These are phyloP conservation scores for Bruguiera parviflora DNA, from an alignment of 345 rosid species.

Conservation along the genomic window DNA sequence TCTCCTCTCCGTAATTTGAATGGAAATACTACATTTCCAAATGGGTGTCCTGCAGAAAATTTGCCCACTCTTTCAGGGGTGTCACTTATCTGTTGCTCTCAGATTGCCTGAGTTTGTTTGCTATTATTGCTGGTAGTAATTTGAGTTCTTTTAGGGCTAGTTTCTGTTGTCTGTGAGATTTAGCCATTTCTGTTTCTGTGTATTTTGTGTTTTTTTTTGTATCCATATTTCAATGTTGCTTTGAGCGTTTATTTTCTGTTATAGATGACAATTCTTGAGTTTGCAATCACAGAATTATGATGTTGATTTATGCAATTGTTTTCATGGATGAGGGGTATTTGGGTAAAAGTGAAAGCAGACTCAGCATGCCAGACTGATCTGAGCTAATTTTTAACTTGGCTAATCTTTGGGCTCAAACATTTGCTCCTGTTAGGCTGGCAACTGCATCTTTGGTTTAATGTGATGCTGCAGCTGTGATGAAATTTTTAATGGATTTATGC, in stretches of 20 bases:
- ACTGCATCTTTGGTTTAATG: slow-evolving; percentile 1
- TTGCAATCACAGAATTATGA: no score
- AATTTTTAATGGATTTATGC: no score
- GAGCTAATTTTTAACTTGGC: no score
- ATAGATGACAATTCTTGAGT: no score
- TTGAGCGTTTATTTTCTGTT: no score
- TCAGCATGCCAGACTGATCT: no score
- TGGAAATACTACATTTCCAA: neutral
- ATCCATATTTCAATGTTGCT: no score
- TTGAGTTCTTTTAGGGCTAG: neutral
- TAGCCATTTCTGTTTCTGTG: no score
- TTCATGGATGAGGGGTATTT: neutral
- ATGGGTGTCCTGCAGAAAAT: neutral
- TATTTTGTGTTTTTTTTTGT: no score
- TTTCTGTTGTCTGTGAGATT: neutral
- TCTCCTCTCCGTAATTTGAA: neutral
- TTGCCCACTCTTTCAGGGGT: neutral
- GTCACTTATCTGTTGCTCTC: neutral
- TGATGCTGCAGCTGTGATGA: neutral
- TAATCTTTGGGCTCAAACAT: neutral
- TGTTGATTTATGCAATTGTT: neutral
- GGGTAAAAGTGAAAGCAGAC: no score
- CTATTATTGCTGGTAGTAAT: neutral
- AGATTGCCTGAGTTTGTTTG: neutral
- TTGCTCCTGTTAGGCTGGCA: neutral